Evolutionary conservation across 2,329 filamentous ascomycete species (phyloP).

Genomic region (Torrubiella hemipterigena): DNA sequence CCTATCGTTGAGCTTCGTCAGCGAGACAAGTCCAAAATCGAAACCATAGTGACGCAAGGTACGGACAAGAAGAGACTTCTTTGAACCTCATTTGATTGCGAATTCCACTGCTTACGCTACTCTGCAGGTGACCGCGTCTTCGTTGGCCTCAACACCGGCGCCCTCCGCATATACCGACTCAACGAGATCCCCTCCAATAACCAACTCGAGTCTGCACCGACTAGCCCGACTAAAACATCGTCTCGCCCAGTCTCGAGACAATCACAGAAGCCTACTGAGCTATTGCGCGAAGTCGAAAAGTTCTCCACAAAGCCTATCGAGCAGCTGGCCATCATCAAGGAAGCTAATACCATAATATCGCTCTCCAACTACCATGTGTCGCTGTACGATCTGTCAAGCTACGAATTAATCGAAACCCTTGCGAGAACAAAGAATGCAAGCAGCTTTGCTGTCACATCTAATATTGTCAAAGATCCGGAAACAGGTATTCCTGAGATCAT

Average conservation of each 20-base stretch:
- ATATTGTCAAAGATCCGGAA: conserved; percentile 79
- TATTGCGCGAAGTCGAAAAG: conserved; percentile 84
- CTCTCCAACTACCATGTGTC: conserved; percentile 83
- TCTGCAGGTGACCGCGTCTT: conserved; percentile 70
- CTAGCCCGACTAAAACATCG: conserved; percentile 17
- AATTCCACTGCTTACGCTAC: conserved; percentile 1
- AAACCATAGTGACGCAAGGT: conserved; percentile 89
- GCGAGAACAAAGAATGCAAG: conserved; percentile 77
- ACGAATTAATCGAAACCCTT: conserved; percentile 68
- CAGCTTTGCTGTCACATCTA: conserved; percentile 86
- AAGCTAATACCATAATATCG: conserved; percentile 82
- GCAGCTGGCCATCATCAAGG: conserved; percentile 90
- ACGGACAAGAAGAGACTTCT: conserved; percentile 17
- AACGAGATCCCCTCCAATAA: conserved; percentile 47
- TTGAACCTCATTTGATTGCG: conserved; percentile 4
- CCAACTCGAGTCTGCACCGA: conserved; percentile 17
- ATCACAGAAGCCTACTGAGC: conserved; percentile 54
- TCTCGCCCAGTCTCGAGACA: conserved; percentile 16
- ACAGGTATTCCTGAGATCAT: conserved; percentile 90
- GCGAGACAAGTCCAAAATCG: conserved; percentile 94
- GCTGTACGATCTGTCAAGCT: conserved; percentile 79
- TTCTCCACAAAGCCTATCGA: conserved; percentile 86
- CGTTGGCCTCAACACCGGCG: conserved; percentile 82
- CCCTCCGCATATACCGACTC: conserved; percentile 79
- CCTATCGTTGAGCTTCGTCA: conserved; percentile 94